phyloP scores from a whole-genome alignment of 306 rosid genomes.

The Cercis canadensis region DNA sequence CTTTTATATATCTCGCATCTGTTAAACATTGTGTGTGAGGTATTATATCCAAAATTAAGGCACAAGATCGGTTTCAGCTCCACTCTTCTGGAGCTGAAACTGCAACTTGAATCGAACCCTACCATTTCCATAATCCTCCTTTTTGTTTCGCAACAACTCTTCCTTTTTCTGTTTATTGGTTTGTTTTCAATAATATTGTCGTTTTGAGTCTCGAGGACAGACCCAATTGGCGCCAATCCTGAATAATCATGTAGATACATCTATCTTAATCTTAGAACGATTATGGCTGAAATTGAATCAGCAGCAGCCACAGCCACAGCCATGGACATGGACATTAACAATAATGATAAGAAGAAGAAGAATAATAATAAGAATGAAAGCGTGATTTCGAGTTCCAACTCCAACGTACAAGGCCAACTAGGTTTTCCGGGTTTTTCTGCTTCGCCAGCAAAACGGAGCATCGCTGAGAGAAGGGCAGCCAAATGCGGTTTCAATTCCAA shows the following conservation, averaged over 20 bases:
- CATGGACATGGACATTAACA: too few relatives aligned
- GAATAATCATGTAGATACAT: not conserved
- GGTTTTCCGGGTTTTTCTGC: constrained; percentile 12
- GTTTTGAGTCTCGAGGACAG: not conserved
- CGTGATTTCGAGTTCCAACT: not conserved
- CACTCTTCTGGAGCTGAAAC: constrained; percentile 48
- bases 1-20: not conserved
- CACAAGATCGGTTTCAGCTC: constrained; percentile 46
- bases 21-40: too few relatives aligned
- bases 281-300: not conserved
- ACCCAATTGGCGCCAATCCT: too few relatives aligned
- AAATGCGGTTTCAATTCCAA: constrained; percentile 61
- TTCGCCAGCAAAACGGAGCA: constrained; percentile 37
- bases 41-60: not conserved
- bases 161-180: not conserved
- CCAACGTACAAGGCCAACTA: not conserved
- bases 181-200: not conserved
- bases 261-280: too few relatives aligned
- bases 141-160: not conserved
- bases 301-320: not conserved
- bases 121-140: not conserved
- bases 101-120: constrained; percentile 4
- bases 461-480: constrained; percentile 68
- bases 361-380: not conserved
- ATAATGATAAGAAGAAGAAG: too few relatives aligned